Evolutionary conservation across 2,329 filamentous ascomycete species (phyloP).

Genomic region (Colletotrichum euphorbiae): DNA sequence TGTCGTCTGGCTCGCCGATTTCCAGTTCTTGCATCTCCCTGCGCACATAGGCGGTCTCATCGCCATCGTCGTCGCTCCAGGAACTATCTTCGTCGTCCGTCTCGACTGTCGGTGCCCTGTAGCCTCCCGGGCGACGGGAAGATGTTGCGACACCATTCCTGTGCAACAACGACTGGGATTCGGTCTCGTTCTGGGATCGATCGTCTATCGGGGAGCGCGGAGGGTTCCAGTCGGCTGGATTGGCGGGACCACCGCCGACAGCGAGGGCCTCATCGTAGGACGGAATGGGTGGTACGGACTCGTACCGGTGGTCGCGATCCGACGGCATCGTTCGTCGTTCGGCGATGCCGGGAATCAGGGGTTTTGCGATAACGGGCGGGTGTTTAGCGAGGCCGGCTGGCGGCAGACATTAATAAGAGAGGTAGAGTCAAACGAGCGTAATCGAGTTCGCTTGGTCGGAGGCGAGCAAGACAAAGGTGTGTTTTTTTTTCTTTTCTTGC

Average conservation of each 20-base stretch:
- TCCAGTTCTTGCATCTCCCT: slow-evolving; percentile 92
- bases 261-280: slow-evolving; percentile 58
- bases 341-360: neutral
- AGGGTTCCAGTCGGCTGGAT: slow-evolving; percentile 46
- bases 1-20: slow-evolving; percentile 74
- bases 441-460: slow-evolving; percentile 5
- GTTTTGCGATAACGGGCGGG: neutral
- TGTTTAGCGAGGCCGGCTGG: neutral
- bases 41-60: slow-evolving; percentile 75
- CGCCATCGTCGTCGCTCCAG: slow-evolving; percentile 60
- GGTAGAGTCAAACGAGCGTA: slow-evolving; percentile 8
- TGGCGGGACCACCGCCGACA: slow-evolving; percentile 48
- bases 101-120: slow-evolving; percentile 85
- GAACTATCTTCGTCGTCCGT: slow-evolving; percentile 74
- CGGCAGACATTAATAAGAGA: neutral
- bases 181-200: slow-evolving; percentile 76
- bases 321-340: slow-evolving; percentile 34
- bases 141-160: slow-evolving; percentile 52
- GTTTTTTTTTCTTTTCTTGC: neutral
- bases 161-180: slow-evolving; percentile 81
- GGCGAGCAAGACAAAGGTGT: slow-evolving; percentile 23
- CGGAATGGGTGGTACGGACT: slow-evolving; percentile 53
- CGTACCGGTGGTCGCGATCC: slow-evolving; percentile 46
- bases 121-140: slow-evolving; percentile 66
- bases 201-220: slow-evolving; percentile 57